Percentiles rank a stretch among this genome's conserved stretches.
Evolutionary conservation across 352 stramenopile species (phyloP).

Genomic region (Pseudoperonospora humuli): DNA sequence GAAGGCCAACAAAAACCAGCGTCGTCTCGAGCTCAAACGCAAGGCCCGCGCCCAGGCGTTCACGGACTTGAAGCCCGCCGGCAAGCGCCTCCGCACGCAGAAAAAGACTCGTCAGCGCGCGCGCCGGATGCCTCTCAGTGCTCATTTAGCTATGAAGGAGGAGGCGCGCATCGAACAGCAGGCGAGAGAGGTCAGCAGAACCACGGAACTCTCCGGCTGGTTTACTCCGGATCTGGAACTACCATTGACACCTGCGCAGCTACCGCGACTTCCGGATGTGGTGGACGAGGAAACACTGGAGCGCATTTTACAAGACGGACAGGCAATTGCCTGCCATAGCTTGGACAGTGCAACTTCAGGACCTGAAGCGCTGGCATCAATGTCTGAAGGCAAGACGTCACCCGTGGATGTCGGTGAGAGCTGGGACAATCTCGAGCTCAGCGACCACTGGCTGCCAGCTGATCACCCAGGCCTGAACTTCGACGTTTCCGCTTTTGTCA

Average conservation of each 20-base stretch:
- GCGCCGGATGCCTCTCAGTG: conserved; percentile 22
- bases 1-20: conserved; percentile 66
- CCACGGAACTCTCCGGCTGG: conserved; percentile 6
- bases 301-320: conserved; percentile 8
- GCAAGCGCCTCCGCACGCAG: conserved; percentile 5
- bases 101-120: conserved; percentile 17
- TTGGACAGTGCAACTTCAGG: conserved; percentile 13
- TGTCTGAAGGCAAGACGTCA: conserved; percentile 27
- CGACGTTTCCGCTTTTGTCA: conserved; percentile 16
- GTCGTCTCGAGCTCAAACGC: conserved; percentile 38
- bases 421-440: conserved; percentile 25
- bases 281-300: conserved; percentile 17
- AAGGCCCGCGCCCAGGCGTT: conserved; percentile 19
- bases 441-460: conserved; percentile 19
- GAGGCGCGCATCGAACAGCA: conserved; percentile 13
- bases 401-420: conserved; percentile 29
- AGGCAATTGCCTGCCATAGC: conserved; percentile 9
- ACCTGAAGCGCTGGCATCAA: conserved; percentile 8
- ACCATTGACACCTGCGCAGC: neutral
- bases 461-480: conserved; percentile 20
- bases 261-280: neutral
- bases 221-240: conserved; percentile 22
- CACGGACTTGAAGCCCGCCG: conserved; percentile 1
- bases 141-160: conserved; percentile 35
- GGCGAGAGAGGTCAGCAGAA: conserved; percentile 5